phyloP scores from a whole-genome alignment of 352 stramenopile species.

The Phytophthora podocarpi region DNA sequence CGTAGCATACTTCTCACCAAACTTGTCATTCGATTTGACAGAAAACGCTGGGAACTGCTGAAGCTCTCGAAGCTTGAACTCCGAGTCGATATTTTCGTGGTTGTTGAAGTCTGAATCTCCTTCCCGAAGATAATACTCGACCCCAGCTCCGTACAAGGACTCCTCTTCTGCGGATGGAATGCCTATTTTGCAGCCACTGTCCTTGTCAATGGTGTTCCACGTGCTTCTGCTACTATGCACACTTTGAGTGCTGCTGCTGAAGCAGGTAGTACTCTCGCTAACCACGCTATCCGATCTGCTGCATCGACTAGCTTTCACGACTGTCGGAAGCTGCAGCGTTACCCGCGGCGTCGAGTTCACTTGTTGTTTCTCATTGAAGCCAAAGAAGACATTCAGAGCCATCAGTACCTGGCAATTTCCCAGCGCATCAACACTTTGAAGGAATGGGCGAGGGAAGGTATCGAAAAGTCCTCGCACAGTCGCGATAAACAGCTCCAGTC shows the following conservation, averaged over 20 bases:
- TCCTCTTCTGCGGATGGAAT: background rate
- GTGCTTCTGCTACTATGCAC: slow-evolving; percentile 6
- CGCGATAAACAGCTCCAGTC: slow-evolving; percentile 58
- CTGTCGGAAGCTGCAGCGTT: slow-evolving; percentile 14
- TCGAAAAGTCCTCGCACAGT: slow-evolving; percentile 54
- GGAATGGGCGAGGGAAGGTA: slow-evolving; percentile 51
- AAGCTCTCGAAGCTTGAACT: slow-evolving; percentile 13
- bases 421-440: slow-evolving; percentile 43
- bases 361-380: slow-evolving; percentile 39
- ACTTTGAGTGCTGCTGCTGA: slow-evolving; percentile 23
- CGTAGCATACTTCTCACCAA: background rate
- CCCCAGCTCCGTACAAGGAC: slow-evolving; percentile 1
- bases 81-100: background rate
- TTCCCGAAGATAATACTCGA: slow-evolving; percentile 27
- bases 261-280: slow-evolving; percentile 25
- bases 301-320: slow-evolving; percentile 6
- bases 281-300: slow-evolving; percentile 20
- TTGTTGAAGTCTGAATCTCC: slow-evolving; percentile 5
- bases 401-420: slow-evolving; percentile 54
- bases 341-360: slow-evolving; percentile 8
- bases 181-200: background rate
- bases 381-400: slow-evolving; percentile 50
- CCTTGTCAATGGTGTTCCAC: background rate
- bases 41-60: background rate
- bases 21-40: background rate